Conservation (phyloP, 192 early-diverging fungal species). For the Podila horticola region DNA sequence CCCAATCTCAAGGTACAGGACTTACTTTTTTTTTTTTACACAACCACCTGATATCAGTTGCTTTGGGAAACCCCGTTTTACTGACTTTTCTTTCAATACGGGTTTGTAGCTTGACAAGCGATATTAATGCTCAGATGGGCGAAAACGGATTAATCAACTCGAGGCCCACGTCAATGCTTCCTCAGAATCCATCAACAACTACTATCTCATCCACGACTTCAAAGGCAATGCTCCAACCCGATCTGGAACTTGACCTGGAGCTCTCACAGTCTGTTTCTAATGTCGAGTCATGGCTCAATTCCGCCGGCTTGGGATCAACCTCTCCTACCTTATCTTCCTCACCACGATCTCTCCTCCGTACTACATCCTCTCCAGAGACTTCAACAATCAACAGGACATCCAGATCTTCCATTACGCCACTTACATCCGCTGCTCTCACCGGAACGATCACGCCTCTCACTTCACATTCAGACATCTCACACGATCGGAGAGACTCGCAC, state of each 20-base stretch:
- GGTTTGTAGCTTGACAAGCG: background rate
- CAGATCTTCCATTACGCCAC: background rate
- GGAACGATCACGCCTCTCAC: background rate
- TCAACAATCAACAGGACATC: background rate
- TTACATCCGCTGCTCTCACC: background rate
- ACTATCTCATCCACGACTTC: background rate
- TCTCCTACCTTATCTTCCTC: background rate
- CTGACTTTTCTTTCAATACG: background rate
- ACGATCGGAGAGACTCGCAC: constrained; percentile 22
- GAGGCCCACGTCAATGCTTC: background rate
- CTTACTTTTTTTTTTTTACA: constrained; percentile 1
- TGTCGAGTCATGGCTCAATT: constrained; percentile 33
- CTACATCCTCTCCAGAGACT: background rate
- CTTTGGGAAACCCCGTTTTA: no score
- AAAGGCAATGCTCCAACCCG: background rate
- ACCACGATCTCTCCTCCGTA: background rate
- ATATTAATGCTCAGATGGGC: constrained; percentile 4
- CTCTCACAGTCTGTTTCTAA: constrained; percentile 14
- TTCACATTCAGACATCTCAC: background rate
- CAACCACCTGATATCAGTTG: background rate
- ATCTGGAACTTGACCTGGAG: constrained; percentile 13
- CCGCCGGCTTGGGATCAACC: background rate
- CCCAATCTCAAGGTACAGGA: constrained; percentile 5
- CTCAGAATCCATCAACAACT: background rate
- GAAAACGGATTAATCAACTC: constrained; percentile 3